Conservation (phyloP, 371 early-diverging fungal genomes). For the Mortierella sp. region DNA sequence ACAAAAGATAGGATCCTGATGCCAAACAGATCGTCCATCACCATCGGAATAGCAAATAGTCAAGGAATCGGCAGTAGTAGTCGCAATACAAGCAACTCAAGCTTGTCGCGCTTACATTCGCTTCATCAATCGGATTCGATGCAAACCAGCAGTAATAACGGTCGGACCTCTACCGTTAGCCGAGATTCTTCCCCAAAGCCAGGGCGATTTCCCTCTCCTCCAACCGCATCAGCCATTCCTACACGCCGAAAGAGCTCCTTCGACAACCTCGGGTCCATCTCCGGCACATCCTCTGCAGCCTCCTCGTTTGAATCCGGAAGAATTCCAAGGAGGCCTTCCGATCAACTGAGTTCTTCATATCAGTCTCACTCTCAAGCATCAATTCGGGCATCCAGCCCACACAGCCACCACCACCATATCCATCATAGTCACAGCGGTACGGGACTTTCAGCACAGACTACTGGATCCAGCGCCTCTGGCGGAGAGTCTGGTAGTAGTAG, state of each 20-base stretch:
- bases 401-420: conserved; percentile 25
- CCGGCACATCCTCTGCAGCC: conserved; percentile 51
- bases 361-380: conserved; percentile 34
- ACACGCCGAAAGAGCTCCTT: conserved; percentile 50
- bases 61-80: conserved; percentile 53
- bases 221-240: conserved; percentile 36
- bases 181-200: conserved; percentile 50
- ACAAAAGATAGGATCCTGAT: conserved; percentile 48
- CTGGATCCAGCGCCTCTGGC: conserved; percentile 31
- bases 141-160: conserved; percentile 30
- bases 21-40: conserved; percentile 55
- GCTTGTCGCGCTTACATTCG: conserved; percentile 49
- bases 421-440: conserved; percentile 24
- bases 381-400: conserved; percentile 18
- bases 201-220: conserved; percentile 33
- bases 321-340: conserved; percentile 42
- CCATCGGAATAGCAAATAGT: conserved; percentile 53
- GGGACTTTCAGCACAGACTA: conserved; percentile 10
- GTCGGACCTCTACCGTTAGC: conserved; percentile 23
- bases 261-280: conserved; percentile 49
- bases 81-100: conserved; percentile 44
- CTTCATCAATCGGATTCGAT: conserved; percentile 45
- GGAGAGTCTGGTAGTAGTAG: conserved; percentile 27
- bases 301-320: conserved; percentile 49
- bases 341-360: conserved; percentile 49